Evolutionary conservation across 129 eudicot genomes (phyloP), one percentile per base, ranked within the genome.

Genomic region (Artemisia argyi): DNA sequence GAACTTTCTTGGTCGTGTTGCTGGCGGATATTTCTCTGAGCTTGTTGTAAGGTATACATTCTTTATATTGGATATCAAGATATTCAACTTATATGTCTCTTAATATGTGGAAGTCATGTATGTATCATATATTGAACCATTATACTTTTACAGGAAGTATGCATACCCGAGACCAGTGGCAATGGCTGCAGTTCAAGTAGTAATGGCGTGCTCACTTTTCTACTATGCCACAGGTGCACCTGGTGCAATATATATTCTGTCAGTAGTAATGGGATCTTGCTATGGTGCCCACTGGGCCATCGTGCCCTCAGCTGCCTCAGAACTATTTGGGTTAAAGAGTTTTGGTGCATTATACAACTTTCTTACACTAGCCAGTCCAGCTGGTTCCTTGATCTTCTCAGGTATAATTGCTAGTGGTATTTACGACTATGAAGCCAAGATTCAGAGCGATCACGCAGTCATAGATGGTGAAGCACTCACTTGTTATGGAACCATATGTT

Each of bases 241-340:
- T 0, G 96, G 85, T 48, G 79, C 87, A 18, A 84, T 89, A 13
- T 89, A 89, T 56, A 70, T 86, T 9, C 87, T 89, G 11, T 86
- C 89, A 0, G 86, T 86, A 20, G 79, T 89, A 11, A 76, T 84
- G 75, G 92, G 96, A 8, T 86, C 86, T 0, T 82, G 92, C 16
- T 86, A 89, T 68, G 96, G 96, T 2, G 92, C 92, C 22, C 96
- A 89, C 46, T 89, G 96, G 96, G 96, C 96, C 7, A 81, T 89
- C n/a, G 88, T 89, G 54, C 96, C 96, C 14, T 90, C 96, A 53
- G 88, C 96, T 2, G 83, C 82, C 22, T 89, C 92, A 11, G 96
- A 89, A 67, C 58, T 89, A 56, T 89, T 89, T 68, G 96, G 92
- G 18, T 74, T 89, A 50, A 89, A 86, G 77, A 86, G 92, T 73